Evolutionary conservation across 1,284 basidiomycete genomes (phyloP), one percentile per base, ranked within the genome.

Genomic region (Cryptococcus sp.): DNA sequence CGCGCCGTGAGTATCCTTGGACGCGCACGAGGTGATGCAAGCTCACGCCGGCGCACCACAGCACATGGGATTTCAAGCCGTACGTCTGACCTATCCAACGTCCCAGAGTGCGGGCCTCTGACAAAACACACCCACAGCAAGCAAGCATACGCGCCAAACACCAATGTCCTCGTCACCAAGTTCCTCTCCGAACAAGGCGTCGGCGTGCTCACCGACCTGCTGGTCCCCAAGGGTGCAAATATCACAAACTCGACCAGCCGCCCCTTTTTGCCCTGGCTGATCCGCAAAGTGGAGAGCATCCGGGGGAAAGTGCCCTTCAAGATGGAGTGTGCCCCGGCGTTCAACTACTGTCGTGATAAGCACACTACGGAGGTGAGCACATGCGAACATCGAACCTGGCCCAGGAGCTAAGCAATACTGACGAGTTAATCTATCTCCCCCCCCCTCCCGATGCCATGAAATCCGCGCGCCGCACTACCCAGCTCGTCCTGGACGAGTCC

Each of bases 321-420:
- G 53, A 82, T 94, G 74, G 88, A 94, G 77, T 92, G 89, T 67
- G 90, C 90, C 0, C 92, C 92, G 0, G 92, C 91, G 0, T 96
- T 96, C 83, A 87, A 95, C 77, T 96, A 96, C 68, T 91, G 90
- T 1, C 82, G 86, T 13, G 82, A 85, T 54, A 57, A 80, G 3
- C 92, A 96, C 75, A 82, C 80, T 3, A 86, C 87, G 0, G 75
- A 80, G 35, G 77, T 78, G 74, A 52, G 69, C 49, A 18, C 3
- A 33, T 20, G 35, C n/a, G 43, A n/a, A 15, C 16, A 18, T 36
- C 24, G 20, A 18, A 18, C 2, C 5, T 5, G 23, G 35, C 6
- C 36, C 18, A 15, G 24, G 24, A 48, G 15, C 47, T 40, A 11
- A 35, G 55, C 50, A 20, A n/a, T n/a, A n/a, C n/a, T n/a, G n/a